Conservation (phyloP, 768 basidiomycete species). For the Rhodocollybia butyracea region DNA sequence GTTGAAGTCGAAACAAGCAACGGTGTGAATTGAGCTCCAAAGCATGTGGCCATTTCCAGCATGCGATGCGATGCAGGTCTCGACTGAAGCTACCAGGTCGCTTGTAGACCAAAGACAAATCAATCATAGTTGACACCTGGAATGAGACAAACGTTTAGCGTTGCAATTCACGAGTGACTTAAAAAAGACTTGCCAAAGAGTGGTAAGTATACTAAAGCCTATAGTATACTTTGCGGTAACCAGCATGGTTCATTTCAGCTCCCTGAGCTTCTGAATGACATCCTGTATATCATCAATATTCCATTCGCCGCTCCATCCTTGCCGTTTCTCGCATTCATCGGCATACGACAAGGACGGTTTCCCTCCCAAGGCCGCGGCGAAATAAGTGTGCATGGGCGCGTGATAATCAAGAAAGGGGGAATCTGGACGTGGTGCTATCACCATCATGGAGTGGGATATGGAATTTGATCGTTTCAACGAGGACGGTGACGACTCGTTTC, state of each 20-base stretch:
- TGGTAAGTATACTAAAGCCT: no score
- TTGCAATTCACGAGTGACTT: no score
- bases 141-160: no score
- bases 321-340: not conserved
- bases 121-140: no score
- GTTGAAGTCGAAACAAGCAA: no score
- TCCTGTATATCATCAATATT: constrained; percentile 9
- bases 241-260: not conserved
- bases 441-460: constrained; percentile 6
- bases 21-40: no score
- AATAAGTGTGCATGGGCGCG: not conserved
- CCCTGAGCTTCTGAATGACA: constrained; percentile 5
- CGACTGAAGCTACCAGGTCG: no score
- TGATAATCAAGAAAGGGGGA: constrained; percentile 5
- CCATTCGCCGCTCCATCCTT: constrained; percentile 13
- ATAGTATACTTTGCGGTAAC: not conserved
- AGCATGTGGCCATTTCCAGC: no score
- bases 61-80: no score
- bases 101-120: no score
- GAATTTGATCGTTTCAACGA: not conserved
- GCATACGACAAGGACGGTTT: not conserved
- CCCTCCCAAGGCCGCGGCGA: not conserved
- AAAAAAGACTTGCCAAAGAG: no score
- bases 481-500: not conserved
- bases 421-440: constrained; percentile 5